A percentile compares a stretch with the other conserved stretches of the same genome.
These are phyloP conservation scores for Colletotrichum salicis DNA, from an alignment of 2,329 filamentous ascomycete genomes.

Conservation along the genomic window DNA sequence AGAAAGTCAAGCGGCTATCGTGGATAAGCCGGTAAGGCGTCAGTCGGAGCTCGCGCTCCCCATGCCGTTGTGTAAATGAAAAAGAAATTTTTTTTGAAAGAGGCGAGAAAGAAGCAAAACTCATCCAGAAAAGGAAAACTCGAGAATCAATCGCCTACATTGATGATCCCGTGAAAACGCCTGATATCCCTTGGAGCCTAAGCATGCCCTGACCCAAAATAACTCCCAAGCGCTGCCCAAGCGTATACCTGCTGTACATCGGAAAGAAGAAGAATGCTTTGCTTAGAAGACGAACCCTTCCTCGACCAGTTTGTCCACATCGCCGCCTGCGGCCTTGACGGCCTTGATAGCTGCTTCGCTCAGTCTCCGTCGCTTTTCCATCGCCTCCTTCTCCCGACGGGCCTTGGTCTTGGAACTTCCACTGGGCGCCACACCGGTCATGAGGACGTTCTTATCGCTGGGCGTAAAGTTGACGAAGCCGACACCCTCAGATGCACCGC, in stretches of 20 bases:
- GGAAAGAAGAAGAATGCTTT: neutral
- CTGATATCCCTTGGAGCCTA: constrained; percentile 10
- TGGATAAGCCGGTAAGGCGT: neutral
- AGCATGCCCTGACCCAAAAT: constrained; percentile 7
- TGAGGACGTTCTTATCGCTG: constrained; percentile 78
- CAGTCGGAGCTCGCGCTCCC: constrained; percentile 20
- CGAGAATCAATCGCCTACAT: constrained; percentile 6
- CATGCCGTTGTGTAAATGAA: constrained; percentile 9
- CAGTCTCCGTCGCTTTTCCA: constrained; percentile 76
- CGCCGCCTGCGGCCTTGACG: constrained; percentile 76
- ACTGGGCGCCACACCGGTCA: constrained; percentile 90
- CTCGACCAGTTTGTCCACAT: constrained; percentile 65
- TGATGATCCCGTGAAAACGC: constrained; percentile 20
- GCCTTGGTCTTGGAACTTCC: constrained; percentile 95
- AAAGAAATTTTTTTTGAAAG: neutral
- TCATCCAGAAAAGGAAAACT: neutral
- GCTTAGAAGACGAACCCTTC: constrained; percentile 58
- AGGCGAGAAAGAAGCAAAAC: neutral
- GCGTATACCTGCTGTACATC: neutral
- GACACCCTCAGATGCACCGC: constrained; percentile 48
- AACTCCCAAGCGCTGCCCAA: constrained; percentile 25
- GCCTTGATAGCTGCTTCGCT: constrained; percentile 76
- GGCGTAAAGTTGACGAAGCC: constrained; percentile 94
- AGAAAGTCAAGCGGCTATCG: neutral
- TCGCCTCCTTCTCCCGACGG: constrained; percentile 86